Evolutionary conservation across 2,329 filamentous ascomycete species (phyloP), one percentile per base, ranked within the genome.

Genomic region (Trichoderma semiorbis): DNA sequence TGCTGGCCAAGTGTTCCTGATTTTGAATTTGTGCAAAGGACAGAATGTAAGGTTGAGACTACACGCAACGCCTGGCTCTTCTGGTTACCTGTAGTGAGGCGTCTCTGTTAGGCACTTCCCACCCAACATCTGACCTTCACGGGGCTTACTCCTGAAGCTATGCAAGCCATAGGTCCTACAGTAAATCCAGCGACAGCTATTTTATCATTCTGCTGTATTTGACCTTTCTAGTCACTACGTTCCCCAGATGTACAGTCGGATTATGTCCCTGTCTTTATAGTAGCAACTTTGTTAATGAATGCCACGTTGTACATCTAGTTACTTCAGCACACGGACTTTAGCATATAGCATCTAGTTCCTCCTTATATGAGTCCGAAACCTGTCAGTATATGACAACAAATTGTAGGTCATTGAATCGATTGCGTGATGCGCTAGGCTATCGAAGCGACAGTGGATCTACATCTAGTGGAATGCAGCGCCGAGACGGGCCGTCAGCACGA

Each of bases 361-460:
- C 30, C 30, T 1, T 32, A 5, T 50, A 21, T 21, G 43, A 10
- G 0, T 30, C 55, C 6, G 5, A 60, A 32, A 21, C 28, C 12
- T 60, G 11, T 53, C 47, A 53, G 47, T 24, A 1, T 3, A 50
- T 50, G 0, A 50, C 43, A 50, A 50, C 21, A 50, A n/a, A 21
- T n/a, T 50, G 43, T 58, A 60, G n/a, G 57, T n/a, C 57, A 60
- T 60, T 12, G 32, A 60, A 21, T 32, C 5, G 36, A 36, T 36
- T 36, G 32, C 30, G n/a, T 39, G 64, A 57, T 69, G 66, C 66
- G 36, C 66, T 60, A 69, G 66, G 66, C 55, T 69, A 34, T 69
- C 66, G 36, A 69, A 32, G 53, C 66, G 55, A 50, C 34, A 10
- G 55, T 50, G 66, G 66, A 69, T 61, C 55, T 34, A n/a, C 8